Evolutionary conservation across 1,284 basidiomycete genomes (phyloP).

Genomic region (Pholiota adiposa): DNA sequence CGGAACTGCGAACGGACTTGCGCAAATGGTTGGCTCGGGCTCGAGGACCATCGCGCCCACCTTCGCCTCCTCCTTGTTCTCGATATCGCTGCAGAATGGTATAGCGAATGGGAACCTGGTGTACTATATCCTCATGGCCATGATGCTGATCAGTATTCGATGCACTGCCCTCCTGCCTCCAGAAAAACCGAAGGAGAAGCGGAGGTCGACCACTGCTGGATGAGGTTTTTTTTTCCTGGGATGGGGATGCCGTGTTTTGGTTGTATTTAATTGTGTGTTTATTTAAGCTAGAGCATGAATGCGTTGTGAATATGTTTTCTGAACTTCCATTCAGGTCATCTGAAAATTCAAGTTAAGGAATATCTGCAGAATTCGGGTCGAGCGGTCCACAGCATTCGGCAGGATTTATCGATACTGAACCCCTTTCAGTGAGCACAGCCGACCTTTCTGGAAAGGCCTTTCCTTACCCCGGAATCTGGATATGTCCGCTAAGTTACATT

Average conservation of each 20-base stretch:
- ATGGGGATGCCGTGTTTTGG: not conserved
- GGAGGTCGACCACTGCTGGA: not conserved
- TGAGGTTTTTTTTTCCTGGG: not conserved
- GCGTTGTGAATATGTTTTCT: no score
- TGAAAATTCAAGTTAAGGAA: no score
- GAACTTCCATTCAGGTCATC: no score
- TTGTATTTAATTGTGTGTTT: not conserved
- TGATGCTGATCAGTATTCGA: conserved; percentile 27
- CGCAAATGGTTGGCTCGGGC: conserved; percentile 54
- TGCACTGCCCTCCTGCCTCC: conserved; percentile 19
- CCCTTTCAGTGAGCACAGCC: no score
- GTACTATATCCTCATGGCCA: conserved; percentile 32
- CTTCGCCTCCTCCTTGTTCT: conserved; percentile 39
- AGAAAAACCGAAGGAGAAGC: not conserved
- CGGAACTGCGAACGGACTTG: conserved; percentile 57
- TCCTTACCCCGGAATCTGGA: no score
- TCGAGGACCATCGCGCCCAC: conserved; percentile 55
- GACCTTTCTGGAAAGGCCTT: no score
- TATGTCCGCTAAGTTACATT: no score
- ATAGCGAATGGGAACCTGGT: conserved; percentile 36
- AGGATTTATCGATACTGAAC: no score
- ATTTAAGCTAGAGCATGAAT: no score
- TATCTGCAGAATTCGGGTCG: no score
- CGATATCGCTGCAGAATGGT: conserved; percentile 34
- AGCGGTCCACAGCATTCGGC: no score